Percentiles rank a stretch among this genome's conserved stretches.
Conservation (phyloP, 352 stramenopile species). For the Pythium chondricola region DNA sequence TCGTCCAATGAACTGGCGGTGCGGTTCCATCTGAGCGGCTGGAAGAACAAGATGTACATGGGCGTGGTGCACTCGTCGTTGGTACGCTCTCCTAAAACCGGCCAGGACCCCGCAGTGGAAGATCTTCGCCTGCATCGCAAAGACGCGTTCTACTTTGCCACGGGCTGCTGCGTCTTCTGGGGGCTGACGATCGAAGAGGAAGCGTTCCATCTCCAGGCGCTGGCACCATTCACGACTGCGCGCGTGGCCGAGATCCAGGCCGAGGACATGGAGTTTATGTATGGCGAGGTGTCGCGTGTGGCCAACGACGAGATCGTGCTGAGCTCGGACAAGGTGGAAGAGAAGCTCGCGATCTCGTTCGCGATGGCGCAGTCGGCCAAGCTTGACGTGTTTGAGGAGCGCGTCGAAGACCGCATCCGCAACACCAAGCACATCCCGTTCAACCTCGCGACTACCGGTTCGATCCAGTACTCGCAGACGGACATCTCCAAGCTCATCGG, state of each 20-base stretch:
- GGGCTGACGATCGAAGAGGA: conserved; percentile 57
- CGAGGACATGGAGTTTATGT: conserved; percentile 63
- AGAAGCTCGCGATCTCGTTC: conserved; percentile 90
- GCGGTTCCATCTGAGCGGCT: conserved; percentile 18
- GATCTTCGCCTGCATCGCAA: conserved; percentile 33
- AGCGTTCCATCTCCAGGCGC: conserved; percentile 32
- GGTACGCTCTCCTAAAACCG: no score
- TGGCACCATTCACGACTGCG: conserved; percentile 42
- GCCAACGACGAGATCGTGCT: conserved; percentile 82
- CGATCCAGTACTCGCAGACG: conserved; percentile 84
- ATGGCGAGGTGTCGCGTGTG: conserved; percentile 41
- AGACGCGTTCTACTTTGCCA: conserved; percentile 68
- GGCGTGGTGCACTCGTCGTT: conserved; percentile 65
- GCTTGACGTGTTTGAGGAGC: conserved; percentile 89
- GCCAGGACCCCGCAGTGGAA: no score
- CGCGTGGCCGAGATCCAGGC: conserved; percentile 42
- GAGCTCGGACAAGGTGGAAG: conserved; percentile 50
- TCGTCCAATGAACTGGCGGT: not conserved
- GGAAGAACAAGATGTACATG: conserved; percentile 68
- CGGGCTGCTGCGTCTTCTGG: conserved; percentile 71
- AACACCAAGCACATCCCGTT: conserved; percentile 85
- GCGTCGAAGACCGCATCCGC: conserved; percentile 77
- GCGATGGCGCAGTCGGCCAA: conserved; percentile 90
- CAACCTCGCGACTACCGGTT: conserved; percentile 76
- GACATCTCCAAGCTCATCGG: conserved; percentile 91